These are phyloP conservation scores for Penicillium sp. DNA, from an alignment of 2,329 filamentous ascomycete species.

Conservation along the genomic window DNA sequence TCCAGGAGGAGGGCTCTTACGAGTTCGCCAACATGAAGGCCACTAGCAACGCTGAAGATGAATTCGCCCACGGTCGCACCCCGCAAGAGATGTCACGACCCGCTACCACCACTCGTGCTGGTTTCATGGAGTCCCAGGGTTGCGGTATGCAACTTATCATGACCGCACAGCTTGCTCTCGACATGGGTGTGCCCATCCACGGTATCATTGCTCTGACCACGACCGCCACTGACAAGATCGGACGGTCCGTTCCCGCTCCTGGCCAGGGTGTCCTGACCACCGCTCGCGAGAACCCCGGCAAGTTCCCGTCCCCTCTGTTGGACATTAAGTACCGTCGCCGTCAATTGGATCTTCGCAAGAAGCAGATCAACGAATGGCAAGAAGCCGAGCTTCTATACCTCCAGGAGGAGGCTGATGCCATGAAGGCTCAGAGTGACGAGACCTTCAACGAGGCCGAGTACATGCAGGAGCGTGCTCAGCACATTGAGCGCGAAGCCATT, in stretches of 20 bases:
- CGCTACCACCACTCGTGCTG: constrained; percentile 92
- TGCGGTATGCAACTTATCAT: constrained; percentile 98
- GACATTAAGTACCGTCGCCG: constrained; percentile 97
- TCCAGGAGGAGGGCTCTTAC: constrained; percentile 98
- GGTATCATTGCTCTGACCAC: constrained; percentile 90
- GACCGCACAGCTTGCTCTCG: constrained; percentile 90
- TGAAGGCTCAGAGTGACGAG: constrained; percentile 72
- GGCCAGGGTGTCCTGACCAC: constrained; percentile 96
- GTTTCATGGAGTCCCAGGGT: constrained; percentile 99
- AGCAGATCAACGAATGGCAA: constrained; percentile 94
- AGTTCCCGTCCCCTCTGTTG: constrained; percentile 90
- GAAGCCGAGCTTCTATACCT: constrained; percentile 92
- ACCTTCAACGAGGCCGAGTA: constrained; percentile 81
- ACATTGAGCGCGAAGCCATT: constrained; percentile 83
- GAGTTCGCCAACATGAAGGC: constrained; percentile 99
- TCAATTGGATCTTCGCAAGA: constrained; percentile 90
- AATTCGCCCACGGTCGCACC: constrained; percentile 91
- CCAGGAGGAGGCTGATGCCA: constrained; percentile 86
- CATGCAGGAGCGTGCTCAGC: constrained; percentile 75
- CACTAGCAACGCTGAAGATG: constrained; percentile 95
- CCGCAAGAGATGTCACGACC: constrained; percentile 97
- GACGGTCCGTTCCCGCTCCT: constrained; percentile 91
- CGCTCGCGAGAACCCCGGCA: constrained; percentile 84
- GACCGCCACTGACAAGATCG: constrained; percentile 98
- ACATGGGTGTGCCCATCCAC: constrained; percentile 98